Base-by-base conservation (phyloP, 2,329 filamentous ascomycete species). In the Colletotrichum eremochloae region DNA sequence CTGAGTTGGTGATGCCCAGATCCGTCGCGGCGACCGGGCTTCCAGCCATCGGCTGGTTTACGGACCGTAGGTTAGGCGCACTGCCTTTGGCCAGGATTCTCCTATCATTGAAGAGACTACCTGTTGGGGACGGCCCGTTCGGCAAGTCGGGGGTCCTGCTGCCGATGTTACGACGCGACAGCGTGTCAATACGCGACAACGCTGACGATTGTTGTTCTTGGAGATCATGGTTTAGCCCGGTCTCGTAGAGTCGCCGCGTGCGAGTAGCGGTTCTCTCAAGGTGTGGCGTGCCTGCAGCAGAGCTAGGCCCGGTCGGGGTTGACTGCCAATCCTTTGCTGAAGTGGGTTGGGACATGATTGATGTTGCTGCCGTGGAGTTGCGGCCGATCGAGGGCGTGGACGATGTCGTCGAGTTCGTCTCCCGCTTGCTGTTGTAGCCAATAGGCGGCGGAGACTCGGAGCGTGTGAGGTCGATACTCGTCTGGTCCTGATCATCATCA, bases 341-440 rank as follows among this genome's bases (percentile, higher is more conserved):
- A 3, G 87, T 80, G 20, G 84, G 84, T 72, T 96, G 94, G 0
- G 95, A 97, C n/a, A 91, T 90, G 63, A 97, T 86, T 0, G 96
- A 98, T 0, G 95, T 98, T 3, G 94, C 95, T 8, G 95, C 94
- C 1, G 95, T 97, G 0, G 96, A 98, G 67, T 90, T 91, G 38
- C 94, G 91, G 36, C 90, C 89, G 50, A 91, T 88, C 0, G 90
- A 91, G 7, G 90, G 92, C 5, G 83, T 84, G 0, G 90, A 92
- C 0, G 94, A 96, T 8, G 91, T 92, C 0, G 94, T 97, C 0
- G 96, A 98, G 1, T 93, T 96, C 0, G 95, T 97, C 75, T 95
- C 94, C 36, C 95, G 88, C 75, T 96, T 94, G 73, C 89, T 89
- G 76, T 92, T 92, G 78, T 92, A 95, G 29, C 89, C 89, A 1